These are phyloP conservation scores for Plasmopara halstedii DNA, from an alignment of 352 stramenopile species.

Conservation along the genomic window DNA sequence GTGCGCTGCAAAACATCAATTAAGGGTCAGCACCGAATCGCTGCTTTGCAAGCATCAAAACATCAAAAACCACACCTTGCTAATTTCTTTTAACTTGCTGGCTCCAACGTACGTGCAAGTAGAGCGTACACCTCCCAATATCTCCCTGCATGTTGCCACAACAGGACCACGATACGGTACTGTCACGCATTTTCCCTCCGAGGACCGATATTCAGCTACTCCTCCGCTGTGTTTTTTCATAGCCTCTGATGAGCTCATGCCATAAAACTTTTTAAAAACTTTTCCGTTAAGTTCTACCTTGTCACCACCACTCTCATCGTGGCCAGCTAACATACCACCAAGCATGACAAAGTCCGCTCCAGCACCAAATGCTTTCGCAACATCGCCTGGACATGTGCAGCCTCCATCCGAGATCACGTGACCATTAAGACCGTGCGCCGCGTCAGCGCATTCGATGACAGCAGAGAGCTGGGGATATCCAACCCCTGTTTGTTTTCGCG, in stretches of 20 bases:
- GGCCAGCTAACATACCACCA: slow-evolving; percentile 87
- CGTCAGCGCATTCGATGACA: slow-evolving; percentile 88
- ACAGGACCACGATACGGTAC: slow-evolving; percentile 84
- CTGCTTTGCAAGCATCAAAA: neutral
- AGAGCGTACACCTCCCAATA: slow-evolving; percentile 88
- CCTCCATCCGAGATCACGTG: slow-evolving; percentile 87
- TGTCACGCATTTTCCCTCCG: slow-evolving; percentile 88
- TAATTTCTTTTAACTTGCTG: slow-evolving; percentile 84
- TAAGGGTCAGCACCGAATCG: neutral
- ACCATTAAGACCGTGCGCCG: slow-evolving; percentile 82
- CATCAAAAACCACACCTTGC: slow-evolving; percentile 45
- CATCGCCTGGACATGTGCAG: slow-evolving; percentile 85
- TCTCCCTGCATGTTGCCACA: slow-evolving; percentile 75
- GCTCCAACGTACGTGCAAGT: slow-evolving; percentile 92
- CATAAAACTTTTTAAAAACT: slow-evolving; percentile 88
- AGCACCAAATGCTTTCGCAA: slow-evolving; percentile 87
- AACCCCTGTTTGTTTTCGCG: slow-evolving; percentile 89
- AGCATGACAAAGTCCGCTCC: slow-evolving; percentile 92
- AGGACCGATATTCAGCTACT: slow-evolving; percentile 88
- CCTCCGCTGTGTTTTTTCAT: slow-evolving; percentile 90
- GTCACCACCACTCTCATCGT: slow-evolving; percentile 86
- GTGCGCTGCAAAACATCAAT: slow-evolving; percentile 48
- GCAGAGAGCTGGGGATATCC: slow-evolving; percentile 88
- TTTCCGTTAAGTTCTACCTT: slow-evolving; percentile 66
- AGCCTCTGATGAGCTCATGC: slow-evolving; percentile 87